Evolutionary conservation across 305 asterid species (phyloP).

Genomic region (Striga hermonthica): DNA sequence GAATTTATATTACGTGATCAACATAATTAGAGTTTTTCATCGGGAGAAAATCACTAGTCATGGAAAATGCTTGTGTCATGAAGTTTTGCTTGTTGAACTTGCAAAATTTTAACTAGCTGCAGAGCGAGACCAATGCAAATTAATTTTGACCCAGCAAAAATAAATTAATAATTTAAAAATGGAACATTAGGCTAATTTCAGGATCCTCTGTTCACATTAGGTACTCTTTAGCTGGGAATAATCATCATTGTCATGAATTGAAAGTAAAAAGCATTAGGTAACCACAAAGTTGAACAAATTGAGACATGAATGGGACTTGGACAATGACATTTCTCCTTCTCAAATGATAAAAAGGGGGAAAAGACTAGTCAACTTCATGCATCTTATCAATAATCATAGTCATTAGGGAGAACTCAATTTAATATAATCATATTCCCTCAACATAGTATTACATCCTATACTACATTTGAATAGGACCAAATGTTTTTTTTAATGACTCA

Average conservation of each 20-base stretch:
- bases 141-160: no score
- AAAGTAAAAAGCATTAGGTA: conserved; percentile 38
- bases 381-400: conserved; percentile 32
- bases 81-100: no score
- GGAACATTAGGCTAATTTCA: no score
- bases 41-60: no score
- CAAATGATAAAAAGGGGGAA: conserved; percentile 33
- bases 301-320: conserved; percentile 36
- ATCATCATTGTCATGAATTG: conserved; percentile 22
- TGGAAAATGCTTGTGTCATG: no score
- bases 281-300: conserved; percentile 39
- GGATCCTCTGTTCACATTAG: neutral
- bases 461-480: conserved; percentile 9
- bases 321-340: conserved; percentile 36
- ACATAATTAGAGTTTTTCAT: no score
- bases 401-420: conserved; percentile 24
- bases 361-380: conserved; percentile 33
- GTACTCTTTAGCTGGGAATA: neutral
- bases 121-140: no score
- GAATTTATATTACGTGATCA: no score
- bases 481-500: no score
- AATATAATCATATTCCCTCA: conserved; percentile 23
- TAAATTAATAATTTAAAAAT: no score
- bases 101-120: no score
- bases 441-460: conserved; percentile 3